Evolutionary conservation across 2,329 filamentous ascomycete species (phyloP).

Genomic region (Lanzia echinophila): DNA sequence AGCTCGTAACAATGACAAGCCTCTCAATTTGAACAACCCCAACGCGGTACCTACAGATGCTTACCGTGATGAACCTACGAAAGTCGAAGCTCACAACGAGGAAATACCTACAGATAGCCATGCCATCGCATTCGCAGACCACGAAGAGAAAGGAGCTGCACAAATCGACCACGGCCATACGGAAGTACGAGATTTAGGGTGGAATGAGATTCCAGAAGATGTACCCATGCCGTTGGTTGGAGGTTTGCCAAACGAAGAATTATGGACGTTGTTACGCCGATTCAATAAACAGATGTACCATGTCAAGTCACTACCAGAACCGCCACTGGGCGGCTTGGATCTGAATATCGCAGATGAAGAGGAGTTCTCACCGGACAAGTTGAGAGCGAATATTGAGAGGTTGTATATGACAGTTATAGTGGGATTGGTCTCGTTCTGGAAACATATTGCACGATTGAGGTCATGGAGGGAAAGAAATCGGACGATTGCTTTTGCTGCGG

Average conservation of each 20-base stretch:
- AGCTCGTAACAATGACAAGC: background rate
- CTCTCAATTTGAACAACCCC: background rate
- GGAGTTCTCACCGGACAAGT: conserved; percentile 78
- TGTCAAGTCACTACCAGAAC: conserved; percentile 57
- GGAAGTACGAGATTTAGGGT: conserved; percentile 52
- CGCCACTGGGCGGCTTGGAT: conserved; percentile 62
- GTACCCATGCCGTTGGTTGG: conserved; percentile 50
- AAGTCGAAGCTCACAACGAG: conserved; percentile 20
- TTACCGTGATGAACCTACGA: conserved; percentile 12
- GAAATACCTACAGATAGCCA: conserved; percentile 36
- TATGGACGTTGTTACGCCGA: conserved; percentile 56
- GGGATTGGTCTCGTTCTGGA: conserved; percentile 56
- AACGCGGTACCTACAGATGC: background rate
- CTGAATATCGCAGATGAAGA: conserved; percentile 77
- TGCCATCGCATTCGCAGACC: conserved; percentile 35
- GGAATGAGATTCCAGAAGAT: conserved; percentile 46
- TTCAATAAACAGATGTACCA: conserved; percentile 60
- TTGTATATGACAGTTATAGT: conserved; percentile 76
- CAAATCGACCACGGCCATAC: conserved; percentile 33
- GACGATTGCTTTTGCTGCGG: conserved; percentile 54
- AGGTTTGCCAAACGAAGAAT: conserved; percentile 55
- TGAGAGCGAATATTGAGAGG: conserved; percentile 70
- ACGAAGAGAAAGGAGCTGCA: conserved; percentile 35
- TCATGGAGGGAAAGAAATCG: conserved; percentile 71
- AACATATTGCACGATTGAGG: conserved; percentile 68